A percentile compares a stretch with the other conserved stretches of the same genome.
Evolutionary conservation across 768 basidiomycete genomes (phyloP).

Genomic region (Lactarius pseudohatsudake): DNA sequence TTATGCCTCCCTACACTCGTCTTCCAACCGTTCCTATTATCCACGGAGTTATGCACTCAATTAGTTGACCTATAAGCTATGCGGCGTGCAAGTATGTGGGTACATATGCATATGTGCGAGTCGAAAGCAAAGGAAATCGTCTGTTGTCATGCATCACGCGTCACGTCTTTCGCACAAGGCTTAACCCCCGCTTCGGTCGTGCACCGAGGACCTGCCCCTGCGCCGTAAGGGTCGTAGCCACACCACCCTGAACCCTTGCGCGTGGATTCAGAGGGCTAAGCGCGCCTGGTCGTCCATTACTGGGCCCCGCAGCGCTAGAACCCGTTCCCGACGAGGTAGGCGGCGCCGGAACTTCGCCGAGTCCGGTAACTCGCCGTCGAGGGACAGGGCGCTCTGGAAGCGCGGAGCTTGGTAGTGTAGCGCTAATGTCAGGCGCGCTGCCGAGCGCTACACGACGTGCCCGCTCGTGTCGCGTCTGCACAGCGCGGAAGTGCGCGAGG

Average conservation of each 20-base stretch:
- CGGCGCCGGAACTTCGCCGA: conserved; percentile 32
- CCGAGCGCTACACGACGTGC: conserved; percentile 76
- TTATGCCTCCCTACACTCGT: background rate
- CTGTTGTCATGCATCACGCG: background rate
- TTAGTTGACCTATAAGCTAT: conserved; percentile 6
- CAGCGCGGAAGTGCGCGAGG: conserved; percentile 83
- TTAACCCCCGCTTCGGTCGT: conserved; percentile 26
- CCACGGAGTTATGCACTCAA: background rate
- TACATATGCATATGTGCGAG: background rate
- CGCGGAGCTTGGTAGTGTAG: conserved; percentile 45
- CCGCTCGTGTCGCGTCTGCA: conserved; percentile 92
- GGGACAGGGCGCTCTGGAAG: conserved; percentile 45
- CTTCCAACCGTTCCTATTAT: background rate
- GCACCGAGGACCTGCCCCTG: conserved; percentile 27
- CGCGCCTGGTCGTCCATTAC: conserved; percentile 22
- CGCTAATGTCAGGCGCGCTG: conserved; percentile 45
- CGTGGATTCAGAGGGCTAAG: conserved; percentile 30
- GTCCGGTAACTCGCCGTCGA: conserved; percentile 66
- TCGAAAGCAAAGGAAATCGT: background rate
- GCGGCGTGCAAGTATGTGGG: background rate
- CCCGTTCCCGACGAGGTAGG: conserved; percentile 3
- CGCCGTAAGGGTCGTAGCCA: conserved; percentile 26
- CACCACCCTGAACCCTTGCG: conserved; percentile 29
- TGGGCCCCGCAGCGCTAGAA: background rate
- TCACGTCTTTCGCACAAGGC: conserved; percentile 27